These are phyloP conservation scores for Solanum medicagineum DNA, from an alignment of 257 asterid genomes.

Conservation along the genomic window DNA sequence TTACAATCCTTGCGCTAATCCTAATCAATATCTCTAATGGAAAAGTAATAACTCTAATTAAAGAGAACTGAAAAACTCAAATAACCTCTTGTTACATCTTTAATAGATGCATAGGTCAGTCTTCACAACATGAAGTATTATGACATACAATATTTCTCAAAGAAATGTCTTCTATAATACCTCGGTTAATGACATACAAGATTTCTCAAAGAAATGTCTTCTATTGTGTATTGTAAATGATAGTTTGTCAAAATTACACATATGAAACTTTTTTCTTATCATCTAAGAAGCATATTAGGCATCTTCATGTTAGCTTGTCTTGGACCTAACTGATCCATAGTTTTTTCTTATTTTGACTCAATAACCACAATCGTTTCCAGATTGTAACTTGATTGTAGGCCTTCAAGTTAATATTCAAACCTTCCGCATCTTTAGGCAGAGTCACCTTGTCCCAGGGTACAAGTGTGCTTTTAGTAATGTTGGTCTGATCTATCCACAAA, in stretches of 20 bases:
- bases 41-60: too few species aligned
- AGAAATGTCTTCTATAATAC: too few species aligned
- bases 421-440: too few species aligned
- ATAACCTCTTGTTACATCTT: background rate
- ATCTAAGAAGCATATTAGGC: background rate
- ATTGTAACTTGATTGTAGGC: too few species aligned
- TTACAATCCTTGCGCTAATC: background rate
- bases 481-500: too few species aligned
- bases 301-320: background rate
- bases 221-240: background rate
- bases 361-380: too few species aligned
- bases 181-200: too few species aligned
- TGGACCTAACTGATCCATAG: background rate
- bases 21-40: background rate
- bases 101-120: background rate
- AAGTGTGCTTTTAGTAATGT: too few species aligned
- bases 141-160: background rate
- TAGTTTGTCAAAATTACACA: background rate
- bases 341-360: background rate
- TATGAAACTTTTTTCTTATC: background rate
- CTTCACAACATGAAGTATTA: too few species aligned
- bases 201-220: too few species aligned
- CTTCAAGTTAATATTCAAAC: too few species aligned
- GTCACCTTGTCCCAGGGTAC: too few species aligned
- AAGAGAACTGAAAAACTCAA: background rate